These are phyloP conservation scores for Pythium graminicola DNA, from an alignment of 352 stramenopile species.

Conservation along the genomic window DNA sequence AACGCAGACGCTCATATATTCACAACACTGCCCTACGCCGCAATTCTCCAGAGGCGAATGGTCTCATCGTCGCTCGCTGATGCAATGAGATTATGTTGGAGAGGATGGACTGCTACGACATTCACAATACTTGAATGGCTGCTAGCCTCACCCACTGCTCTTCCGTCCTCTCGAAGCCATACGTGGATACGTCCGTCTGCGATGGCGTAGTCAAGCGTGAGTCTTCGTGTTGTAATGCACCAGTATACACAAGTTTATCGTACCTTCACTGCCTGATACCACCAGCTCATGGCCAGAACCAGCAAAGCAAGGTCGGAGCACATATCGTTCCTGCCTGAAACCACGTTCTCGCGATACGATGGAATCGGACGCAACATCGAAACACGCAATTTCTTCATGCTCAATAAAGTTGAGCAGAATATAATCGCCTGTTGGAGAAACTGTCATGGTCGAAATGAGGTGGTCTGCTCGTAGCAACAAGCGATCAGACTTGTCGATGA, in stretches of 20 bases:
- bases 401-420: slow-evolving; percentile 63
- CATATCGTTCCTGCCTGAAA: slow-evolving; percentile 53
- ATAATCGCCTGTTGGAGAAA: slow-evolving; percentile 39
- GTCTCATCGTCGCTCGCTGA: slow-evolving; percentile 76
- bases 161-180: slow-evolving; percentile 54
- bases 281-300: slow-evolving; percentile 47
- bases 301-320: slow-evolving; percentile 57
- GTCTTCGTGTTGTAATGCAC: background rate
- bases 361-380: slow-evolving; percentile 38
- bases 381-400: slow-evolving; percentile 46
- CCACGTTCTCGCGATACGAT: slow-evolving; percentile 47
- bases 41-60: slow-evolving; percentile 29
- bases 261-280: slow-evolving; percentile 68
- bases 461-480: slow-evolving; percentile 48
- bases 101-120: slow-evolving; percentile 49
- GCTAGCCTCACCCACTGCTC: slow-evolving; percentile 29
- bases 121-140: slow-evolving; percentile 69
- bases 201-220: background rate
- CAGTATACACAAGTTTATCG: background rate
- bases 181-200: slow-evolving; percentile 48
- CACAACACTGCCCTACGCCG: background rate
- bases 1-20: background rate
- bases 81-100: slow-evolving; percentile 42
- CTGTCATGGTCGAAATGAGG: slow-evolving; percentile 45
- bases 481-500: slow-evolving; percentile 49